These are phyloP conservation scores for Fusarium nygamai DNA, from an alignment of 2,329 filamentous ascomycete genomes.

Conservation along the genomic window DNA sequence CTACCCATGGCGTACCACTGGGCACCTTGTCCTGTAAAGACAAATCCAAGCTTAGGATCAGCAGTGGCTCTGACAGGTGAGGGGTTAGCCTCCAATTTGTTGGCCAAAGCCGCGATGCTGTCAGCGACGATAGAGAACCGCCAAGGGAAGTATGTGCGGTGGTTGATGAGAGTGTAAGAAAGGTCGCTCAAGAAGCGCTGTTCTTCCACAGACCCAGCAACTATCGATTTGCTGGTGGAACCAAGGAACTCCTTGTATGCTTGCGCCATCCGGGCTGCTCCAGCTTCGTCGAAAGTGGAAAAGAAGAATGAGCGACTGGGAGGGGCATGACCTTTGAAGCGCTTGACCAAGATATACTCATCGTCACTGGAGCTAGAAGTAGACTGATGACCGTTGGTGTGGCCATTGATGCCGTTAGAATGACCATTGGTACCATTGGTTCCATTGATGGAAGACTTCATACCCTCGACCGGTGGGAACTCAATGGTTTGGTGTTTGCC, in stretches of 20 bases:
- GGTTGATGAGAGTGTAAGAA: conserved; percentile 1
- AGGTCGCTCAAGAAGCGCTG: background rate
- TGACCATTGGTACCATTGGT: background rate
- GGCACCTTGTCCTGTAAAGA: conserved; percentile 29
- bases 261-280: background rate
- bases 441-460: background rate
- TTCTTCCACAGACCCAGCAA: background rate
- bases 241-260: background rate
- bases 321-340: background rate
- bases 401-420: background rate
- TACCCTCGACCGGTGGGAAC: background rate
- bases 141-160: conserved; percentile 5
- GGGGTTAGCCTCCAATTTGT: background rate
- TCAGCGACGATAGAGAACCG: background rate
- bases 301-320: background rate
- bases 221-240: background rate
- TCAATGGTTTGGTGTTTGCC: background rate
- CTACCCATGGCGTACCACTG: conserved; percentile 23
- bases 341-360: background rate
- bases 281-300: conserved; percentile 6
- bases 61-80: background rate
- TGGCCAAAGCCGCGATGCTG: background rate
- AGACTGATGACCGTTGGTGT: background rate
- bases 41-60: conserved; percentile 2
- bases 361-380: background rate